Conservation (phyloP, 2,329 filamentous ascomycete genomes). For the Fusarium veterinarium region DNA sequence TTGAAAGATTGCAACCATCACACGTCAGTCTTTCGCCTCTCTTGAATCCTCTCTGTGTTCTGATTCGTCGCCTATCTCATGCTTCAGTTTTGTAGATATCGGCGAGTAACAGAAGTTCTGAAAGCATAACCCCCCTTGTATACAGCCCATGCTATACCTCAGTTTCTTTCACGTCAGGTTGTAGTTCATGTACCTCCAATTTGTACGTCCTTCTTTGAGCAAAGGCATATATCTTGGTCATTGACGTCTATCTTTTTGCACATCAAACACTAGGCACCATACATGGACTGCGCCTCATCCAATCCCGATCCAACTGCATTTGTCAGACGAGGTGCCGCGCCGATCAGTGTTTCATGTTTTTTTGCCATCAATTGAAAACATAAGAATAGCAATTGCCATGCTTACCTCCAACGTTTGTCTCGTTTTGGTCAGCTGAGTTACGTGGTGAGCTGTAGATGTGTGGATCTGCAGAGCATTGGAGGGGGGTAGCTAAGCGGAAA, state of each 20-base stretch:
- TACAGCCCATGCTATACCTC: not conserved
- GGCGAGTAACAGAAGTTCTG: not conserved
- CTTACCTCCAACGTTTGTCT: constrained; percentile 1
- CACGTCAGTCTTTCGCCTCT: constrained; percentile 33
- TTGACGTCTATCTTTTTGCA: constrained; percentile 9
- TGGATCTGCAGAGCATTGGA: constrained; percentile 2
- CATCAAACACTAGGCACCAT: constrained; percentile 19
- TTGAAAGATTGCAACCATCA: constrained; percentile 23
- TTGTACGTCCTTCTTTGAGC: not conserved
- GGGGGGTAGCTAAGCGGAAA: constrained; percentile 4
- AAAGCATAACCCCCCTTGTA: not conserved
- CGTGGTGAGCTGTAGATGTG: constrained; percentile 6
- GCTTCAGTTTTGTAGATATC: not conserved
- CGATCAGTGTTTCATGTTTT: constrained; percentile 39
- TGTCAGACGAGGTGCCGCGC: constrained; percentile 30
- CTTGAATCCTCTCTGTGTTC: not conserved
- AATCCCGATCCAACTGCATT: constrained; percentile 19
- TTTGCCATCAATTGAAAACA: constrained; percentile 18
- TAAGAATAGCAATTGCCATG: constrained; percentile 18
- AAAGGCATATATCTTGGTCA: not conserved
- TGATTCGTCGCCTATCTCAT: not conserved
- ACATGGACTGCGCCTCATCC: constrained; percentile 10
- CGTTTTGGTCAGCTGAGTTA: constrained; percentile 2
- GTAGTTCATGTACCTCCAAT: not conserved
- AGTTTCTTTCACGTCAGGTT: not conserved